Percentiles rank a stretch among this genome's conserved stretches.
phyloP scores from a whole-genome alignment of 768 basidiomycete species.

The Brasilioporus rufonigricans region DNA sequence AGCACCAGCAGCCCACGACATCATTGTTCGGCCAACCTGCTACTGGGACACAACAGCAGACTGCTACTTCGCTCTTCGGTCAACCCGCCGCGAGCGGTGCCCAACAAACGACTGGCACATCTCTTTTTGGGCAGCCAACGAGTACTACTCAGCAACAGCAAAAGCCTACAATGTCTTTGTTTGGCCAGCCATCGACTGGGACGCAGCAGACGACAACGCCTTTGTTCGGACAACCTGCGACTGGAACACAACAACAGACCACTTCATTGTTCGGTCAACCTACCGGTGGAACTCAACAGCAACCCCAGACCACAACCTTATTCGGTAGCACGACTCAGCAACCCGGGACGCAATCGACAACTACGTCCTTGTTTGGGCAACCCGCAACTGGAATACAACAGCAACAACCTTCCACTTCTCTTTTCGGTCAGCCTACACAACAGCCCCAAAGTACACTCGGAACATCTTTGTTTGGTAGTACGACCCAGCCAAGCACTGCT shows the following conservation, averaged over 20 bases:
- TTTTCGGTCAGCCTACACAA: constrained; percentile 38
- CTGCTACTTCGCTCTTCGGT: constrained; percentile 27
- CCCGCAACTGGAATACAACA: constrained; percentile 34
- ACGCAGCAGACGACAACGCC: constrained; percentile 13
- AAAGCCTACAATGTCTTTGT: constrained; percentile 28
- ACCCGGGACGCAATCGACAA: constrained; percentile 7
- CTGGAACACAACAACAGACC: constrained; percentile 34
- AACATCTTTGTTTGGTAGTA: constrained; percentile 29
- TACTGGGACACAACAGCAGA: constrained; percentile 33
- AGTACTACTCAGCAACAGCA: constrained; percentile 25
- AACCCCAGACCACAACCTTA: constrained; percentile 24
- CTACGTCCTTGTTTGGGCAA: constrained; percentile 26
- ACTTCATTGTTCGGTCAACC: constrained; percentile 39
- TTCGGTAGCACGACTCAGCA: constrained; percentile 26
- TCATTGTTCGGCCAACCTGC: constrained; percentile 30
- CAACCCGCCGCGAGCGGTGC: constrained; percentile 20
- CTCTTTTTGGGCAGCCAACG: constrained; percentile 40
- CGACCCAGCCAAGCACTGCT: constrained; percentile 16
- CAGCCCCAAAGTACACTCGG: constrained; percentile 31
- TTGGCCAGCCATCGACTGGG: constrained; percentile 26
- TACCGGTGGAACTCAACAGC: constrained; percentile 19
- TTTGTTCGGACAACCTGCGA: constrained; percentile 30
- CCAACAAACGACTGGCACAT: constrained; percentile 25
- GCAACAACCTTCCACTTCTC: constrained; percentile 30
- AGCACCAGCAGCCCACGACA: constrained; percentile 17